phyloP scores from a whole-genome alignment of 1,139 yeast species.

The Zygotorulaspora mrakii region DNA sequence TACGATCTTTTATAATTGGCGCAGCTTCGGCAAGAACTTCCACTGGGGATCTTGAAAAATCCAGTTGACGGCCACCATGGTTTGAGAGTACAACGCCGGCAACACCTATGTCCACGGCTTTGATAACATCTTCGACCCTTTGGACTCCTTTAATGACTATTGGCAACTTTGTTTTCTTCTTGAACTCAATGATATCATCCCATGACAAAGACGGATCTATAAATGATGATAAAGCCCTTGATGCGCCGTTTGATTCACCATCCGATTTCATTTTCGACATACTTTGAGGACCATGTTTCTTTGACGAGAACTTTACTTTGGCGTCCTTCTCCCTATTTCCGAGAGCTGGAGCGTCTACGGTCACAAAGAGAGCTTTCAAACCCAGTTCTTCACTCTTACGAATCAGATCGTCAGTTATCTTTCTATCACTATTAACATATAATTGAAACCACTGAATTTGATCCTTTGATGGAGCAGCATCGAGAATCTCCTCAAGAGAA shows the following conservation, averaged over 20 bases:
- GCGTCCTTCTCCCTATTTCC: constrained; percentile 80
- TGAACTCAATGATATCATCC: constrained; percentile 45
- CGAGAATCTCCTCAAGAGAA: constrained; percentile 67
- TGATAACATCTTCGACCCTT: constrained; percentile 62
- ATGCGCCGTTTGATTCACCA: constrained; percentile 72
- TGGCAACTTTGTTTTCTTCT: constrained; percentile 45
- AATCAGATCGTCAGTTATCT: constrained; percentile 56
- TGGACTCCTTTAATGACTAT: constrained; percentile 63
- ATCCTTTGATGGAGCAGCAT: constrained; percentile 46
- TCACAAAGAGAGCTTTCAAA: constrained; percentile 72
- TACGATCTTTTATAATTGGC: constrained; percentile 47
- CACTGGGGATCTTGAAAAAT: constrained; percentile 62
- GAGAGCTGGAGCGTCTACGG: constrained; percentile 91
- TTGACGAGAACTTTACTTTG: constrained; percentile 53
- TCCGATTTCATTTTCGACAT: constrained; percentile 33
- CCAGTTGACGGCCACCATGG: constrained; percentile 75
- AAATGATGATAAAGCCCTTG: constrained; percentile 77
- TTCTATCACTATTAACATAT: constrained; percentile 73
- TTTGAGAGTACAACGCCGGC: constrained; percentile 70
- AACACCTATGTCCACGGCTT: constrained; percentile 67
- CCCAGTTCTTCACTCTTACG: constrained; percentile 73
- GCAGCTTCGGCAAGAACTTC: constrained; percentile 64
- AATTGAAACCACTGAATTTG: constrained; percentile 83
- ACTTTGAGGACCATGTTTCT: constrained; percentile 35
- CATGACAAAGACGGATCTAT: constrained; percentile 72